phyloP scores from a whole-genome alignment of 1,284 basidiomycete genomes.

The Puccinia hordei region DNA sequence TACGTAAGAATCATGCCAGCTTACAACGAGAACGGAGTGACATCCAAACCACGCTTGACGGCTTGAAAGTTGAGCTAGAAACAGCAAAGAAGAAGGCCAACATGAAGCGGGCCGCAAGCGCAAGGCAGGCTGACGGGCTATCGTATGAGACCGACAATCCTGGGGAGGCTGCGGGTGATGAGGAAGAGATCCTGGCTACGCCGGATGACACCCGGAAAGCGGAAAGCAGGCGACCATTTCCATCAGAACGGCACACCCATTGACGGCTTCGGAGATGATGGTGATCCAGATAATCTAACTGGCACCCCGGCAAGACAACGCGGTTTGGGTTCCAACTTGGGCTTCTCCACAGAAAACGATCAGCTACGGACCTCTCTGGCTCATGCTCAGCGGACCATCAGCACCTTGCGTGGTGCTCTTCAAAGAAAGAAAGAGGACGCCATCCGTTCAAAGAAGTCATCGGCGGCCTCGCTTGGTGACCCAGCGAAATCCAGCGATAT shows the following conservation, averaged over 20 bases:
- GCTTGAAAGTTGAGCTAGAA: conserved; percentile 71
- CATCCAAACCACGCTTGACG: conserved; percentile 73
- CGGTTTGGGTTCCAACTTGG: conserved; percentile 41
- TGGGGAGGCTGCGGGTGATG: background rate
- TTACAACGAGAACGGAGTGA: conserved; percentile 89
- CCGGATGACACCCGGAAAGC: conserved; percentile 53
- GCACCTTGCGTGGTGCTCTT: conserved; percentile 73
- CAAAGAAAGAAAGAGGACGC: conserved; percentile 74
- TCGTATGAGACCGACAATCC: conserved; percentile 11
- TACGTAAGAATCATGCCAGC: conserved; percentile 81
- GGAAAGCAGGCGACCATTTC: conserved; percentile 42
- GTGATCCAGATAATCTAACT: conserved; percentile 5
- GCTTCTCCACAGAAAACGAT: conserved; percentile 48
- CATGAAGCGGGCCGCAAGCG: conserved; percentile 55
- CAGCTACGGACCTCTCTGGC: conserved; percentile 47
- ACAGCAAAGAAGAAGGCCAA: conserved; percentile 64
- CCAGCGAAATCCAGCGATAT: conserved; percentile 52
- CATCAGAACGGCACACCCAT: conserved; percentile 32
- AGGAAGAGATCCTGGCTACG: conserved; percentile 52
- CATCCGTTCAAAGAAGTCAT: conserved; percentile 41
- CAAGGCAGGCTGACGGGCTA: conserved; percentile 60
- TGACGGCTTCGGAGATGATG: conserved; percentile 9
- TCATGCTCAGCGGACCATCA: conserved; percentile 61
- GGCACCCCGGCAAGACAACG: conserved; percentile 27
- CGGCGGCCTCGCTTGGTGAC: conserved; percentile 38